Conservation (phyloP, 441 rosid genomes). For the Croton laevigatus region DNA sequence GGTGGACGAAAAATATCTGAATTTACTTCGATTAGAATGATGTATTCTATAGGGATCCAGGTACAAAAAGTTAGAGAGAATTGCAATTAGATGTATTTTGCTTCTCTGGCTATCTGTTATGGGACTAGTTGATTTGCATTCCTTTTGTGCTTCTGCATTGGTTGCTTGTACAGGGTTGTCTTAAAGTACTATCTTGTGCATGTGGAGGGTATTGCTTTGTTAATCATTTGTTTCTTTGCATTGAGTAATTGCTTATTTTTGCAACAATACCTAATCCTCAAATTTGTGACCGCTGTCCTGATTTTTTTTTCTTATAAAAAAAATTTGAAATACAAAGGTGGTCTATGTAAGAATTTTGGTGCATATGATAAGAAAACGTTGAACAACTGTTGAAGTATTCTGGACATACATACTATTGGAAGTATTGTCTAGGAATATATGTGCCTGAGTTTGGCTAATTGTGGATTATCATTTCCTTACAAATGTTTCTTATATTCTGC, state of each 20-base stretch:
- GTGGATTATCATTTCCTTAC: neutral
- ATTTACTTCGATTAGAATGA: conserved; percentile 75
- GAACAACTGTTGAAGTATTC: conserved; percentile 2
- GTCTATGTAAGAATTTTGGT: neutral
- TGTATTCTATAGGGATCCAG: conserved; percentile 86
- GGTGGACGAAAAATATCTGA: conserved; percentile 93
- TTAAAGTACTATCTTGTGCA: neutral
- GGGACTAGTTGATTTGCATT: neutral
- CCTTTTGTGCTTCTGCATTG: neutral
- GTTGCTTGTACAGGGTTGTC: neutral
- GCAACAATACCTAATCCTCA: neutral
- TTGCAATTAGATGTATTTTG: neutral
- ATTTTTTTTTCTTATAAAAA: neutral
- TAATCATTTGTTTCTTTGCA: neutral
- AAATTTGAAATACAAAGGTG: neutral
- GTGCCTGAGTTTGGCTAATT: neutral
- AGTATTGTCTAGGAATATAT: neutral
- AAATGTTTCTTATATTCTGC: neutral
- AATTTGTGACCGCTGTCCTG: neutral
- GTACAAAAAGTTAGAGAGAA: conserved; percentile 30
- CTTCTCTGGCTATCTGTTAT: neutral
- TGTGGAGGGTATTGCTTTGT: neutral
- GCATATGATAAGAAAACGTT: neutral
- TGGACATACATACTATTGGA: neutral
- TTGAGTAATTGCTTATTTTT: neutral